A percentile compares a stretch with the other conserved stretches of the same genome.
phyloP scores from a whole-genome alignment of 23 red algal species.

The Pyropia haitanensis region DNA sequence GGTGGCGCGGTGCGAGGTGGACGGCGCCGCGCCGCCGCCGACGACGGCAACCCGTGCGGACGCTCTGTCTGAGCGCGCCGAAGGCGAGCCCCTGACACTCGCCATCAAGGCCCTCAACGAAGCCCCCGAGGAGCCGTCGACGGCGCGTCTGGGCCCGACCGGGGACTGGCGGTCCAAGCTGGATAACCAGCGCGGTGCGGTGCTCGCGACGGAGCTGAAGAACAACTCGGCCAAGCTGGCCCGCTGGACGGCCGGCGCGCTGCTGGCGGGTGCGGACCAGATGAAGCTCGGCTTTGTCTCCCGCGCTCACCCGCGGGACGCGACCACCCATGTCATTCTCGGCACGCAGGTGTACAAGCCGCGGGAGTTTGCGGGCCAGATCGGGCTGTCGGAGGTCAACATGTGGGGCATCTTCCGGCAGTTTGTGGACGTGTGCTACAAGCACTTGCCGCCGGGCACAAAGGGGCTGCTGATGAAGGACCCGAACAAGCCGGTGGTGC shows the following conservation, averaged over 20 bases:
- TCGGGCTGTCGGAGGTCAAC: conserved; percentile 65
- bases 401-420: conserved; percentile 88
- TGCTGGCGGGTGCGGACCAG: conserved; percentile 59
- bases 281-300: conserved; percentile 96
- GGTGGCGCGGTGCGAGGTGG: conserved; percentile 82
- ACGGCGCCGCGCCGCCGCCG: conserved; percentile 41
- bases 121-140: conserved; percentile 53
- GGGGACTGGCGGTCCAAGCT: conserved; percentile 89
- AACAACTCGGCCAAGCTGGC: conserved; percentile 91
- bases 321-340: conserved; percentile 65
- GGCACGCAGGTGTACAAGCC: conserved; percentile 92
- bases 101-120: conserved; percentile 80
- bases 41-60: neutral
- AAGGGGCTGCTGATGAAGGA: conserved; percentile 86
- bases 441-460: conserved; percentile 50
- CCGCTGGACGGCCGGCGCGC: conserved; percentile 72
- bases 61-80: neutral
- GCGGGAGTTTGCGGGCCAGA: conserved; percentile 91
- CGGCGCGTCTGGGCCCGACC: conserved; percentile 2
- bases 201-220: conserved; percentile 94
- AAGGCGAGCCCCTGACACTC: conserved; percentile 23
- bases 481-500: conserved; percentile 74
- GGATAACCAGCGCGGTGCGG: conserved; percentile 82
- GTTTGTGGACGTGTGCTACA: conserved; percentile 77
- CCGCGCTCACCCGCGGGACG: conserved; percentile 44